phyloP scores from a whole-genome alignment of 129 eudicot genomes.

The Chrysanthemum makinoi region DNA sequence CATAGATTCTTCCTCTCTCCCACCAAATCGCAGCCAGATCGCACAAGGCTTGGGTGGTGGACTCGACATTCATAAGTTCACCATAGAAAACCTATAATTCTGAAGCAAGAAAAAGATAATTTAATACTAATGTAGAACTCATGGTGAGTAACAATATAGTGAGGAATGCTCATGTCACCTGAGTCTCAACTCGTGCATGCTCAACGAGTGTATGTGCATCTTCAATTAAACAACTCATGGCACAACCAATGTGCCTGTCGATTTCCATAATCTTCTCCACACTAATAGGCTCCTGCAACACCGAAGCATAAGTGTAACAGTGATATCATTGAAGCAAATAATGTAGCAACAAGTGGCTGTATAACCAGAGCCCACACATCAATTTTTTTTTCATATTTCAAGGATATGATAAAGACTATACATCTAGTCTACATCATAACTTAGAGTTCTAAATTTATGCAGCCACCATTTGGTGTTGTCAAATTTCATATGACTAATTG shows the following conservation, averaged over 20 bases:
- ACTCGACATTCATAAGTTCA: slow-evolving; percentile 98
- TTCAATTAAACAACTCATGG: slow-evolving; percentile 98
- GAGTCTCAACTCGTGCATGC: slow-evolving; percentile 97
- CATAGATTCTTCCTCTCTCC: slow-evolving; percentile 99
- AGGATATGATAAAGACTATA: too few species aligned
- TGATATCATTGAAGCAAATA: not conserved
- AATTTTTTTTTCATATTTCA: too few species aligned
- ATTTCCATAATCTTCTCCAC: slow-evolving; percentile 82
- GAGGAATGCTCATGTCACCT: slow-evolving; percentile 40
- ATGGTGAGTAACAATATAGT: not conserved
- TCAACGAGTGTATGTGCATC: slow-evolving; percentile 98
- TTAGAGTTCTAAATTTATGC: too few species aligned
- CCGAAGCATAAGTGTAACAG: not conserved
- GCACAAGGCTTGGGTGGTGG: slow-evolving; percentile 95
- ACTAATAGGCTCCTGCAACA: slow-evolving; percentile 90
- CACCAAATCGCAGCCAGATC: slow-evolving; percentile 96
- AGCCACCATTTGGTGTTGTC: too few species aligned
- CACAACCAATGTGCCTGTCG: slow-evolving; percentile 97
- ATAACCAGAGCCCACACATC: too few species aligned
- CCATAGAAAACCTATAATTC: slow-evolving; percentile 99
- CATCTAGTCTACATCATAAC: too few species aligned
- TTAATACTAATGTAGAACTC: not conserved
- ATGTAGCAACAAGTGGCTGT: too few species aligned
- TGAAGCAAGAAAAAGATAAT: slow-evolving; percentile 15
- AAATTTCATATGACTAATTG: too few species aligned